Percentiles rank a stretch among this genome's conserved stretches.
phyloP scores from a whole-genome alignment of 192 early-diverging fungal genomes.

The Globomyces pollinis-pini region DNA sequence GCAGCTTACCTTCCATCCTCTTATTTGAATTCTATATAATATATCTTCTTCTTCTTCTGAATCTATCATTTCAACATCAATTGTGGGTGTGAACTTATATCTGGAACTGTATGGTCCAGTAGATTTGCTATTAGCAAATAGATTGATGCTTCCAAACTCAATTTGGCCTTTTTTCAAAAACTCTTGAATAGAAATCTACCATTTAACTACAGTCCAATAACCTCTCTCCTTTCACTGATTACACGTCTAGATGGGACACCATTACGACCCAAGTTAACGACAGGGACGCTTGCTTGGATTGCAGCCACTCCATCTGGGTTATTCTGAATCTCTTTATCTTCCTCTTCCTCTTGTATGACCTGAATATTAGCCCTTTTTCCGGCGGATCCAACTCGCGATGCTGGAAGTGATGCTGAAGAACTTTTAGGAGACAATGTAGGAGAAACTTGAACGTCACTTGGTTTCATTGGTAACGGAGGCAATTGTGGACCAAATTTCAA shows the following conservation, averaged over 20 bases:
- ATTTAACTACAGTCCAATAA: no score
- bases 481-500: conserved; percentile 26
- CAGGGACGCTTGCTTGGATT: no score
- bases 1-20: conserved; percentile 46
- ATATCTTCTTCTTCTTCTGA: conserved; percentile 35
- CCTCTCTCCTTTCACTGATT: conserved; percentile 5
- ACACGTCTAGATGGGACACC: neutral
- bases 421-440: neutral
- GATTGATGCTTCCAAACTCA: conserved; percentile 10
- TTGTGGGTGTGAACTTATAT: conserved; percentile 36
- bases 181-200: conserved; percentile 7
- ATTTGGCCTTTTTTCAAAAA: conserved; percentile 8
- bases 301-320: no score
- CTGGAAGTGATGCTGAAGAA: neutral
- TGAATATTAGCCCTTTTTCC: neutral
- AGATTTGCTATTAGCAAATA: neutral
- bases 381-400: neutral
- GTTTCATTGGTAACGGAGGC: conserved; percentile 35
- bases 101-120: conserved; percentile 27
- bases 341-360: neutral
- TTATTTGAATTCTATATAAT: conserved; percentile 32
- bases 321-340: neutral
- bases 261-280: neutral
- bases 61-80: conserved; percentile 23
- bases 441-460: neutral